Percentiles rank a stretch among this genome's conserved stretches.
Evolutionary conservation across 257 asterid genomes (phyloP).

Genomic region (Plantago major): DNA sequence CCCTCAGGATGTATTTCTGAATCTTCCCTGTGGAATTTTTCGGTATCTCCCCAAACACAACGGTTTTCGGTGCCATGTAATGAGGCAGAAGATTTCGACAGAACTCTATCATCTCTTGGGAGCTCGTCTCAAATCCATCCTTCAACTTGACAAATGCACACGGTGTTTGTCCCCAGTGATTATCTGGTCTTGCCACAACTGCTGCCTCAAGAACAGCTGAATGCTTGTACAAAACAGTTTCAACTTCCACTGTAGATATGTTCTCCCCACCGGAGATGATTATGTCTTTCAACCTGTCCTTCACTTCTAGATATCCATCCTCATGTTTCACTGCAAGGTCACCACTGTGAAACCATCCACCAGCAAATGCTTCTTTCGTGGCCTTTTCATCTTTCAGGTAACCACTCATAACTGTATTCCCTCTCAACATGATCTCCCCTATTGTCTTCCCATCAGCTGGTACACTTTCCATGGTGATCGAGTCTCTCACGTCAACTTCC

Average conservation of each 20-base stretch:
- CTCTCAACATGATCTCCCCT: slow-evolving; percentile 53
- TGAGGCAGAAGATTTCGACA: slow-evolving; percentile 43
- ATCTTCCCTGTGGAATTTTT: slow-evolving; percentile 51
- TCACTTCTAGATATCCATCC: slow-evolving; percentile 43
- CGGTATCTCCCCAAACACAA: slow-evolving; percentile 42
- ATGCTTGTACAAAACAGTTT: slow-evolving; percentile 37
- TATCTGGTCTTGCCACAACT: slow-evolving; percentile 50
- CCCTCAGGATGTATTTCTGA: slow-evolving; percentile 51
- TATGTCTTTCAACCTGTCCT: slow-evolving; percentile 43
- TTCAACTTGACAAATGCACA: slow-evolving; percentile 51
- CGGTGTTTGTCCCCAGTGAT: slow-evolving; percentile 56
- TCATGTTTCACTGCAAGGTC: slow-evolving; percentile 48
- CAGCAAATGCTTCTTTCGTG: slow-evolving; percentile 39
- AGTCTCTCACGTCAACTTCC: slow-evolving; percentile 46
- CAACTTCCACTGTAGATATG: slow-evolving; percentile 41
- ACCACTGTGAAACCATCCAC: slow-evolving; percentile 54
- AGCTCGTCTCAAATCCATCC: slow-evolving; percentile 33
- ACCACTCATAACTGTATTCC: slow-evolving; percentile 54
- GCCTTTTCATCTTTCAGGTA: slow-evolving; percentile 43
- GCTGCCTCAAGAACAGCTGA: slow-evolving; percentile 49
- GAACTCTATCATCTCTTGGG: slow-evolving; percentile 32
- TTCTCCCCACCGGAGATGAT: slow-evolving; percentile 54
- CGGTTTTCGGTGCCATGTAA: slow-evolving; percentile 55
- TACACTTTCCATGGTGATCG: slow-evolving; percentile 34
- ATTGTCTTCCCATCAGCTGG: slow-evolving; percentile 39